Evolutionary conservation across 257 asterid species (phyloP).

Genomic region (Thymus quinquecostatus): DNA sequence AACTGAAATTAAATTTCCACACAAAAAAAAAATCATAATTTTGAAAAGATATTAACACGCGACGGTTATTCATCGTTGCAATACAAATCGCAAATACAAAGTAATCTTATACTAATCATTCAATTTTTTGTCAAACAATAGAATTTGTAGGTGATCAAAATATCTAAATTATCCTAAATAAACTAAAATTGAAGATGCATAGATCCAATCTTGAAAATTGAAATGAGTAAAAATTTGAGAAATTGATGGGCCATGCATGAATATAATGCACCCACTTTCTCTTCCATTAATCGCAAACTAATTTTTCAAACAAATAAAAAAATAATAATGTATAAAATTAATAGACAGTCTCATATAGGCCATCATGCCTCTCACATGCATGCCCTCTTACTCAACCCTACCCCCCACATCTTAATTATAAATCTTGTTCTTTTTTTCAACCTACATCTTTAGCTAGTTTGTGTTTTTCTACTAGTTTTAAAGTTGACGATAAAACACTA

Average conservation of each 20-base stretch:
- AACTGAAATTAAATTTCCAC: too few species aligned
- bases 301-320: background rate
- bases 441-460: background rate
- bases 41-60: too few species aligned
- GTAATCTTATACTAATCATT: too few species aligned
- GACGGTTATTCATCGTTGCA: too few species aligned
- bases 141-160: too few species aligned
- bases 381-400: constrained; percentile 37
- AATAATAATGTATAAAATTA: background rate
- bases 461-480: too few species aligned
- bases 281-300: background rate
- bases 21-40: too few species aligned
- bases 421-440: background rate
- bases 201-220: background rate
- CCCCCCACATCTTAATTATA: background rate
- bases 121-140: too few species aligned
- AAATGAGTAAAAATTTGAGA: background rate
- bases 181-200: background rate
- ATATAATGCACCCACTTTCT: constrained; percentile 2
- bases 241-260: constrained; percentile 12
- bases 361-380: constrained; percentile 65
- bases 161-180: too few species aligned
- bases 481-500: too few species aligned
- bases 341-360: constrained; percentile 39
- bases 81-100: too few species aligned